Evolutionary conservation across 495 filamentous ascomycete genomes (phyloP), one percentile per base, ranked within the genome.

Genomic region (Margaritispora aquatica): DNA sequence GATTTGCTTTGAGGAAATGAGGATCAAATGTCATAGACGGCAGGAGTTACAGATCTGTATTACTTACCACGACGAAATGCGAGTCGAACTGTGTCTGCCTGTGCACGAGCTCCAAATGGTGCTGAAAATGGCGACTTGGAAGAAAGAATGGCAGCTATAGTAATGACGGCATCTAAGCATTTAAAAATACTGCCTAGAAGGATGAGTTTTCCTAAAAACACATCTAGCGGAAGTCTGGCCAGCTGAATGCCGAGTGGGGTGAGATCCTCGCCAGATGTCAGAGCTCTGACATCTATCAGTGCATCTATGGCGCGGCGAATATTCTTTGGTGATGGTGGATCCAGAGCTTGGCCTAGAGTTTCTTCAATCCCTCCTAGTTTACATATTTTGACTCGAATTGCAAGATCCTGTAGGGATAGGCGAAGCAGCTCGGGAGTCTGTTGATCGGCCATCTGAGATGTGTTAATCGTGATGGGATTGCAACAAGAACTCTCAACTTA

Each of bases 381-480:
- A 74, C 92, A 98, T 34, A 95, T 94, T 73, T 98, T 98, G 62
- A 97, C 90, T n/a, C 94, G 85, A 62, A 98, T 86, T 9, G 92
- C 89, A 2, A 97, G 81, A 63, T 98, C 94, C 72, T 97, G 93
- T 10, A 98, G 74, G 0, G 92, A 96, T 5, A 98, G 79, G 1
- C 94, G 87, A 46, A 97, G 84, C 81, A 98, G 91, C 70, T 98
- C 94, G 0, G 94, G 94, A 0, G 88, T 95, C 75, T 97, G 94
- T 67, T 96, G 89, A 52, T 92, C 90, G 15, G 83, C 81, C 79
- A 97, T 90, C 61, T 63, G 15, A 2, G 22, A 50, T 8, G 26
- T 57, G 46, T 44, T 11, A 24, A 20, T 46, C 4, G 11, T n/a
- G 15, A 9, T 55, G 13, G 15, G 20, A 3, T 27, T 31, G 19